A percentile compares a stretch with the other conserved stretches of the same genome.
phyloP scores from a whole-genome alignment of 2,329 filamentous ascomycete genomes.

The Hypoxylon sp. region DNA sequence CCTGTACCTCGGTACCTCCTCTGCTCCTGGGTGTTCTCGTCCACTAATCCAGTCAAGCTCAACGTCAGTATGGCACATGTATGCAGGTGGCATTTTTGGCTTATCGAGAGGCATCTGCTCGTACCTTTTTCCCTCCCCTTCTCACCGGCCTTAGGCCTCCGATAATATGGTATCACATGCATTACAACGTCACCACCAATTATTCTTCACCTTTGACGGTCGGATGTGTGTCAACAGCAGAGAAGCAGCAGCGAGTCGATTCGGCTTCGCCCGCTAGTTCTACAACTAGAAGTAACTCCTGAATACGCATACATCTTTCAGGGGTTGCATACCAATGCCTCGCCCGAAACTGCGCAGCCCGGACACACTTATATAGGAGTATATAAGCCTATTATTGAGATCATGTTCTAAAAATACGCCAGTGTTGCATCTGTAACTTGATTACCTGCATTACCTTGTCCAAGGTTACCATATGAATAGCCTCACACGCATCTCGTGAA shows the following conservation, averaged over 20 bases:
- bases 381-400: no score
- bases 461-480: no score
- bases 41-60: background rate
- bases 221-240: constrained; percentile 16
- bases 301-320: no score
- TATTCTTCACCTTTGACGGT: constrained; percentile 20
- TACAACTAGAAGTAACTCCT: constrained; percentile 29
- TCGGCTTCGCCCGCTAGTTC: constrained; percentile 19
- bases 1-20: no score
- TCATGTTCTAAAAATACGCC: no score
- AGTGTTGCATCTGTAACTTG: no score
- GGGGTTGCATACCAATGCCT: no score
- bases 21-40: no score
- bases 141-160: no score
- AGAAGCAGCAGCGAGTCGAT: constrained; percentile 28
- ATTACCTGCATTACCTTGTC: no score
- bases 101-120: background rate
- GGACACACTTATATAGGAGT: no score
- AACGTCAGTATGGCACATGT: background rate
- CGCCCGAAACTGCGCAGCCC: no score
- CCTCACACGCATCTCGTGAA: background rate
- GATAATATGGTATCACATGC: constrained; percentile 17
- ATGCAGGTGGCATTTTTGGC: background rate
- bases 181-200: constrained; percentile 33
- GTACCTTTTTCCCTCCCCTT: constrained; percentile 8